Evolutionary conservation across 2,329 filamentous ascomycete species (phyloP).

Genomic region (Tolypocladium amazonense): DNA sequence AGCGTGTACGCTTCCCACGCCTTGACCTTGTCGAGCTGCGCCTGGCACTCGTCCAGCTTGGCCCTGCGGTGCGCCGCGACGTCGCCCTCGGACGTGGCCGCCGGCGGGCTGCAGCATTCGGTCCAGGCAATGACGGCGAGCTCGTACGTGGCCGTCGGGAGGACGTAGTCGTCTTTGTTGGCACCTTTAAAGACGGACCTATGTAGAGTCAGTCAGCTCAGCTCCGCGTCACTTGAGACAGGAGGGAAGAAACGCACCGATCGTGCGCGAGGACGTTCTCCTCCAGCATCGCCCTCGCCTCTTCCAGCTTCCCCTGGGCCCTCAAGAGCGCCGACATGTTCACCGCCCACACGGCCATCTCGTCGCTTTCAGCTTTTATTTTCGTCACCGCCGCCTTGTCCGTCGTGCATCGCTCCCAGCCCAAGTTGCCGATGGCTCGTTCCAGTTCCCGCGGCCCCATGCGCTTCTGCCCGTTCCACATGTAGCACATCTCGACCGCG

Average conservation of each 20-base stretch:
- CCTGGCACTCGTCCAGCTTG: conserved; percentile 50
- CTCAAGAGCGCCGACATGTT: conserved; percentile 56
- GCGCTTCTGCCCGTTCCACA: conserved; percentile 83
- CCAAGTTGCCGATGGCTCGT: conserved; percentile 49
- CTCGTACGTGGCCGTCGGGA: conserved; percentile 75
- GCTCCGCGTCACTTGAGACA: neutral
- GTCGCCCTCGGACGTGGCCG: conserved; percentile 16
- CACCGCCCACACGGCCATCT: conserved; percentile 55
- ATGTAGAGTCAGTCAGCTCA: neutral
- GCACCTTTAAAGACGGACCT: conserved; percentile 46
- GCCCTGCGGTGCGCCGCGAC: conserved; percentile 27
- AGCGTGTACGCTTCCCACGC: conserved; percentile 63
- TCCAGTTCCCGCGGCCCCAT: conserved; percentile 60
- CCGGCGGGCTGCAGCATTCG: conserved; percentile 40
- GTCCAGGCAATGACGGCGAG: conserved; percentile 74
- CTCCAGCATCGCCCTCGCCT: conserved; percentile 55
- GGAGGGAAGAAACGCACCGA: conserved; percentile 31
- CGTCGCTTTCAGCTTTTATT: conserved; percentile 44
- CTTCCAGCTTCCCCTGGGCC: conserved; percentile 47
- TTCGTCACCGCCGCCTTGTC: conserved; percentile 26
- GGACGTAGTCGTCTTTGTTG: conserved; percentile 57
- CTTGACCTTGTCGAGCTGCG: conserved; percentile 55
- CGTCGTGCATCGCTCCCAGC: conserved; percentile 52
- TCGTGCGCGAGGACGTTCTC: conserved; percentile 57
- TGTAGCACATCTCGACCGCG: conserved; percentile 80